These are phyloP conservation scores for Flaveria floridana DNA, from an alignment of 140 eudicot genomes.

Conservation along the genomic window DNA sequence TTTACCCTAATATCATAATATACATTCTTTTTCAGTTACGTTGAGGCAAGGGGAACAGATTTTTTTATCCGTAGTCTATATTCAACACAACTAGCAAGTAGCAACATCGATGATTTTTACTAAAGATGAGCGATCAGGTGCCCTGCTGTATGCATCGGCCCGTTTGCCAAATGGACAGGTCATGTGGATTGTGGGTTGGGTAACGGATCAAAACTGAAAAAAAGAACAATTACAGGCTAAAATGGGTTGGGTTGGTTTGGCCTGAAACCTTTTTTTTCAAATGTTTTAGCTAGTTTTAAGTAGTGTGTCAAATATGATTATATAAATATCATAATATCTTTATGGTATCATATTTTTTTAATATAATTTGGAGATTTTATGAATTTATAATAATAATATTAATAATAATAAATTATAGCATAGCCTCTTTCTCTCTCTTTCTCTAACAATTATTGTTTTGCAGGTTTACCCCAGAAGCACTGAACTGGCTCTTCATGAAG, in stretches of 20 bases:
- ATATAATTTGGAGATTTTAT: not conserved
- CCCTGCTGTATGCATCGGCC: not conserved
- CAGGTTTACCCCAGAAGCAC: slow-evolving; percentile 88
- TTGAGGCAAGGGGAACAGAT: not conserved
- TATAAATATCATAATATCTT: not conserved
- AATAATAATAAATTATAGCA: not conserved
- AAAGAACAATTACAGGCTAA: not conserved
- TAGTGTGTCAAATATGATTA: not conserved
- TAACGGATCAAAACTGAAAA: not conserved
- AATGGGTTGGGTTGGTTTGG: not conserved
- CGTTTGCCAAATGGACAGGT: not conserved
- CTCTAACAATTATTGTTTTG: not conserved
- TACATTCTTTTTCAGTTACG: not conserved
- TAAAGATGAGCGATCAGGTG: not conserved
- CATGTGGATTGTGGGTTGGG: slow-evolving; percentile 6
- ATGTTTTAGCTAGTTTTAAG: not conserved
- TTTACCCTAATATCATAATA: not conserved
- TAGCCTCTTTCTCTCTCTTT: not conserved
- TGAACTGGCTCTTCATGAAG: slow-evolving; percentile 71
- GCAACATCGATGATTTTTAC: not conserved
- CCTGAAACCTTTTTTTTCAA: not conserved
- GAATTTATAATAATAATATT: not conserved
- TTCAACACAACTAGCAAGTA: slow-evolving; percentile 3
- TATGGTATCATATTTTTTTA: not conserved
- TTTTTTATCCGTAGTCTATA: not conserved